Evolutionary conservation across 2,329 filamentous ascomycete species (phyloP).

Genomic region (Colletotrichum tabaci): DNA sequence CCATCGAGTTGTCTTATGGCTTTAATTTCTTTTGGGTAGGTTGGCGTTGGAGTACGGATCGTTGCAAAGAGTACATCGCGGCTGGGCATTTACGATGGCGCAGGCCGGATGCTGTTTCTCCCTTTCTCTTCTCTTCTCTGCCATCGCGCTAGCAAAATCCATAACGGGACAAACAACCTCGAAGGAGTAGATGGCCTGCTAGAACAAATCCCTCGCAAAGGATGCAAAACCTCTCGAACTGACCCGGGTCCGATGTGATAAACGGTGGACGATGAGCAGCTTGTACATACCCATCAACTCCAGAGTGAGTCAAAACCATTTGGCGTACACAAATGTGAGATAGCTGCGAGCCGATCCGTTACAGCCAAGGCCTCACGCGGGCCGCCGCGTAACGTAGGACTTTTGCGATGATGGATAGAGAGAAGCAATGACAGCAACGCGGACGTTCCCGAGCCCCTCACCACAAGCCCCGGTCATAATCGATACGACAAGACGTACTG

Average conservation of each 20-base stretch:
- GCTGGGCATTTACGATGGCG: constrained; percentile 38
- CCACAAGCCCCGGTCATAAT: neutral
- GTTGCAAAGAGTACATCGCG: constrained; percentile 28
- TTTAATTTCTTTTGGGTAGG: constrained; percentile 12
- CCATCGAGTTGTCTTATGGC: neutral
- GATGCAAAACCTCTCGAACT: neutral
- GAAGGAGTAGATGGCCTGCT: constrained; percentile 16
- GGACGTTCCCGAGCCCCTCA: no score
- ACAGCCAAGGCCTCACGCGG: neutral
- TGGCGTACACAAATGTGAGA: neutral
- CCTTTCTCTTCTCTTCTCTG: neutral
- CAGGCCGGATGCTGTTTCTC: constrained; percentile 28
- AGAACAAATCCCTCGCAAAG: constrained; percentile 15
- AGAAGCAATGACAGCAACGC: neutral
- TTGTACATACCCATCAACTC: neutral
- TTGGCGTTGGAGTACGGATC: constrained; percentile 35
- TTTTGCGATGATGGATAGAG: neutral
- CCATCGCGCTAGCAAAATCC: neutral
- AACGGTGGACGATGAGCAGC: no score
- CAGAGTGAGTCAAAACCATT: neutral
- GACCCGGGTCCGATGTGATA: neutral
- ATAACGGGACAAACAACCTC: constrained; percentile 4
- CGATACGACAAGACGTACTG: constrained; percentile 3
- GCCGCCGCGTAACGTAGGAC: neutral
- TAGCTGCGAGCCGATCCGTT: neutral